Base-by-base conservation (phyloP, 192 early-diverging fungal species). In the Chytriomyces confervae region DNA sequence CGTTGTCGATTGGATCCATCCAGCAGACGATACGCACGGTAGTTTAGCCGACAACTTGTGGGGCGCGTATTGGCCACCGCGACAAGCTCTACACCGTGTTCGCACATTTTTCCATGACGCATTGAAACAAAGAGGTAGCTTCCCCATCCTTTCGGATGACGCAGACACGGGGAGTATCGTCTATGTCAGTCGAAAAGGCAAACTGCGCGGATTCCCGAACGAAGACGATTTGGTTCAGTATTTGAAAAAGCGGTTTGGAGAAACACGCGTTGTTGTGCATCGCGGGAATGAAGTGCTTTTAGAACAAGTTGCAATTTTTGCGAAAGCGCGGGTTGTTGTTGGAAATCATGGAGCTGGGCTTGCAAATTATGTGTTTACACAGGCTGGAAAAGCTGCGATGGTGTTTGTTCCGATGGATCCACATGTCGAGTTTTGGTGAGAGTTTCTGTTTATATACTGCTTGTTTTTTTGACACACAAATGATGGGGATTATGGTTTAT, bases 361-460 rank as follows among this genome's bases (percentile, higher is more conserved):
- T 8, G 47, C 46, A 29, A 76, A 76, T 51, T 76, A 50, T 53
- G 74, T 66, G 45, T 76, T 66, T 48, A 66, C 62, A 1, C 62
- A 53, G 36, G 23, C 57, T 1, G 74, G 74, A n/a, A 57, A 20
- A 57, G 74, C 74, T 18, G 74, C 47, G 4, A 24, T 76, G 63
- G 74, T 76, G 3, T 48, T 76, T 43, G 74, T 76, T 23, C 74
- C 74, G 2, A 76, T 76, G 74, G 62, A 76, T 66, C 74, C 74
- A 7, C 74, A 66, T 51, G 45, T 57, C 53, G 53, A 57, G 20
- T 57, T 57, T 76, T 48, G 67, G 67, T 69, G 46, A 43, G 46
- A 46, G 13, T 27, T 65, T n/a, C 11, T 20, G 23, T 23, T 16
- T 18, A 60, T 60, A 1, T 60, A 29, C 13, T 29, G 63, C 27